phyloP scores from a whole-genome alignment of 2,329 filamentous ascomycete genomes.

The Atkinsonella texensis region DNA sequence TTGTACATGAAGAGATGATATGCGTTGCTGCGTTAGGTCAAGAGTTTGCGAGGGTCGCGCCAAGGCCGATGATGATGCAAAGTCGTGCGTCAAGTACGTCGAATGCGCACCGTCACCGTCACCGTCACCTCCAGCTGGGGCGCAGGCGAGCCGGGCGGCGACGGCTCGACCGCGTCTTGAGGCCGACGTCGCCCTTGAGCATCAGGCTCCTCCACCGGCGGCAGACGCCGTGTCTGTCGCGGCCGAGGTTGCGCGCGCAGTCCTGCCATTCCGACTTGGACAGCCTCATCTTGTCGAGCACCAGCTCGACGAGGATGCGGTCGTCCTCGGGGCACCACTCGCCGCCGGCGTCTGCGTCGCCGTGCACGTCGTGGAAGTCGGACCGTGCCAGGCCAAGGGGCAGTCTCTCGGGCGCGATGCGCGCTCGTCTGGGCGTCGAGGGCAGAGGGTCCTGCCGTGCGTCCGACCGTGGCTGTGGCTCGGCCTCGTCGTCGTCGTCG shows the following conservation, averaged over 20 bases:
- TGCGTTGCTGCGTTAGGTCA: too few relatives aligned
- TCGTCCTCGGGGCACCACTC: conserved; percentile 53
- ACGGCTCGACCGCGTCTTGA: conserved; percentile 35
- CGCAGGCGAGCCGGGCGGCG: conserved; percentile 32
- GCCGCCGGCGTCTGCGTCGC: conserved; percentile 26
- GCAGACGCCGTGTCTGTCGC: conserved; percentile 43
- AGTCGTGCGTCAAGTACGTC: too few relatives aligned
- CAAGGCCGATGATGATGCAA: conserved; percentile 6
- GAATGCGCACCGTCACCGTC: too few relatives aligned
- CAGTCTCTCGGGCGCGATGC: conserved; percentile 47
- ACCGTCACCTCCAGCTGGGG: conserved; percentile 33
- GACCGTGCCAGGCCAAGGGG: conserved; percentile 46
- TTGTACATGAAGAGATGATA: too few relatives aligned
- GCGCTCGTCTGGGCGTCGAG: conserved; percentile 48
- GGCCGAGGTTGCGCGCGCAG: conserved; percentile 50
- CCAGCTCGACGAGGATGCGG: conserved; percentile 52
- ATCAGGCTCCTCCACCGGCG: conserved; percentile 53
- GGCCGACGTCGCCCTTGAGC: conserved; percentile 44
- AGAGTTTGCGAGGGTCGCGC: neutral
- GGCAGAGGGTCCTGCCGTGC: conserved; percentile 12
- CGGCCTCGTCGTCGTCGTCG: conserved; percentile 10
- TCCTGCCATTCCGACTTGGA: conserved; percentile 56
- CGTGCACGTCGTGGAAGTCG: conserved; percentile 43
- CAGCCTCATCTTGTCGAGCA: conserved; percentile 53
- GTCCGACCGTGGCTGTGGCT: neutral